phyloP scores from a whole-genome alignment of 805 yeast genomes.

The Nakazawaea holstii region DNA sequence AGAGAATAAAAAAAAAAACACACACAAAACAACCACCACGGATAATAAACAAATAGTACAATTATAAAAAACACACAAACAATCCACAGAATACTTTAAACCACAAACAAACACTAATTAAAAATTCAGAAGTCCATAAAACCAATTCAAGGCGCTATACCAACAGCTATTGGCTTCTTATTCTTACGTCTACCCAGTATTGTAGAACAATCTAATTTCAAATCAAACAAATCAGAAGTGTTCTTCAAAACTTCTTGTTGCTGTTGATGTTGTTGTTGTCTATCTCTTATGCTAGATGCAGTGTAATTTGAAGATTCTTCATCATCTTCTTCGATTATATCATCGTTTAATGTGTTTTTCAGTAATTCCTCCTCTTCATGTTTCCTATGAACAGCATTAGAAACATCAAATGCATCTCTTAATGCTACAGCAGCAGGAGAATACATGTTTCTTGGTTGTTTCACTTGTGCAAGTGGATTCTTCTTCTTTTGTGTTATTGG shows the following conservation, averaged over 20 bases:
- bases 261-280: background rate
- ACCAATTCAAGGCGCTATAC: background rate
- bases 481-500: conserved; percentile 12
- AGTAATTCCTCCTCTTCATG: conserved; percentile 44
- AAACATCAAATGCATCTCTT: conserved; percentile 55
- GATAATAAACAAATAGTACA: too few species aligned
- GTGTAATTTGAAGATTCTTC: conserved; percentile 18
- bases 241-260: background rate
- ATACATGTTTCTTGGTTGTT: conserved; percentile 23
- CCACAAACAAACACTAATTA: background rate
- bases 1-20: too few species aligned
- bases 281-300: background rate
- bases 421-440: conserved; percentile 57
- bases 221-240: conserved; percentile 29
- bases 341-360: conserved; percentile 13
- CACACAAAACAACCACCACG: too few species aligned
- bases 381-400: conserved; percentile 56
- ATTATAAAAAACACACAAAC: background rate
- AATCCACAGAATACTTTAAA: background rate
- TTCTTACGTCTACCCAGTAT: conserved; percentile 41
- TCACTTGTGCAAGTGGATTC: background rate
- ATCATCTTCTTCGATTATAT: conserved; percentile 32
- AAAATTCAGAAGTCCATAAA: too few species aligned
- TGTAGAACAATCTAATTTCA: conserved; percentile 47
- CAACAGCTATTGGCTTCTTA: conserved; percentile 11